These are phyloP conservation scores for Fusarium euwallaceae DNA, from an alignment of 2,329 filamentous ascomycete genomes.

Conservation along the genomic window DNA sequence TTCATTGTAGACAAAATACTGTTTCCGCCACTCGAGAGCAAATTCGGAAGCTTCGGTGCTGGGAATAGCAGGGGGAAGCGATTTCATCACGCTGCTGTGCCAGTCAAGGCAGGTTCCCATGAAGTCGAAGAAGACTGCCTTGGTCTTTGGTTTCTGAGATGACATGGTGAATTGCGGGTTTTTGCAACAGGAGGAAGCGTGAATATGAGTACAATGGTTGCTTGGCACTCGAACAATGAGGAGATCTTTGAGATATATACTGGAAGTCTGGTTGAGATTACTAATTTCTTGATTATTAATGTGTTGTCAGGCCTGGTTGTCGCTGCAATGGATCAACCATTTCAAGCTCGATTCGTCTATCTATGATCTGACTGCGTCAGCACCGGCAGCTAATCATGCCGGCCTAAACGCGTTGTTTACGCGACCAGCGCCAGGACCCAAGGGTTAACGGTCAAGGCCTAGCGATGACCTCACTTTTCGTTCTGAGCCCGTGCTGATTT, in stretches of 20 bases:
- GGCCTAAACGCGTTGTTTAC: neutral
- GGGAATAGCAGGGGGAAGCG: constrained; percentile 53
- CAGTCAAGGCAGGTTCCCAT: constrained; percentile 71
- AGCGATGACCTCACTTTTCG: neutral
- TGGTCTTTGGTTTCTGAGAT: constrained; percentile 45
- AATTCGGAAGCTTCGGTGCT: constrained; percentile 53
- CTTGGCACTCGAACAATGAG: neutral
- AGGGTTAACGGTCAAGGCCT: neutral
- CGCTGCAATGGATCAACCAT: neutral
- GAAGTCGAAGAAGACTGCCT: constrained; percentile 68
- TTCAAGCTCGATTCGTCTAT: neutral
- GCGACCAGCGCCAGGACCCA: neutral
- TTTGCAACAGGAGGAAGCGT: neutral
- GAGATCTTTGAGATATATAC: neutral
- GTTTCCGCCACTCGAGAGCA: constrained; percentile 64
- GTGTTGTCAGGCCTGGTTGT: neutral
- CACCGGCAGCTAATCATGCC: neutral
- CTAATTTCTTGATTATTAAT: constrained; percentile 1
- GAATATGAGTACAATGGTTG: neutral
- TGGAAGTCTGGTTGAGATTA: neutral
- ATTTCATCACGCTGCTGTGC: constrained; percentile 57
- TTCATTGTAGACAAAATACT: constrained; percentile 62
- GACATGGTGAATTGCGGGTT: neutral
- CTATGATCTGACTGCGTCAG: neutral
- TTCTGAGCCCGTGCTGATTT: neutral